Base-by-base conservation (phyloP, 1,139 yeast species). In the Yamadazyma dushanensis region DNA sequence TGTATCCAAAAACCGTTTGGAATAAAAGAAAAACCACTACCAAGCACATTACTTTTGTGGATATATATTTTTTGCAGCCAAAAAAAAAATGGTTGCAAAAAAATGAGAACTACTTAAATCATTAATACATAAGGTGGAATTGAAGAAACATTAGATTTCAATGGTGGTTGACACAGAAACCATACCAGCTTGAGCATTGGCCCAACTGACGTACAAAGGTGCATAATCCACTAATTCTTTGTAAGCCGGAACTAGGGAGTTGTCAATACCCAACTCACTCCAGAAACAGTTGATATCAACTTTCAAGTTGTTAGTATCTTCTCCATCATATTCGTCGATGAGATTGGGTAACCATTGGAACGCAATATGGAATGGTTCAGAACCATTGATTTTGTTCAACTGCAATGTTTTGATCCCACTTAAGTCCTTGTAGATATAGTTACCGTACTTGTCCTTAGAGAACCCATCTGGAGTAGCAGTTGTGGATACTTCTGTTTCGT, bases 311-410 rank as follows among this genome's bases (percentile, higher is more conserved):
- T 57, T 59, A 4, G 35, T 44, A 27, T 63, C 62, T 5, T 56
- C 53, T 31, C 59, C 64, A 30, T 54, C 63, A 19, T 56, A 68
- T 16, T 63, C 69, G 26, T 74, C 77, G 43, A 76, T 68, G 40
- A 82, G 67, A 39, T 73, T 73, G 4, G 95, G 95, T 28, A 84
- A 66, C 96, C 96, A 87, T 51, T 84, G 85, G 38, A 88, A 53
- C 2, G 82, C 85, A 33, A 88, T 45, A 44, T 73, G 83, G 51
- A 77, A 83, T 1, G 68, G 63, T 34, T 64, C 66, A 11, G 73
- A 61, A 80, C 87, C 82, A 49, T 74, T 70, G 23, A 83, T 61
- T 52, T 83, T 85, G 54, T 83, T 85, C 39, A 88, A 56, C 31
- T 73, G 73, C 4, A 85, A 50, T 35, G 69, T 70, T 41, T 79